phyloP scores from a whole-genome alignment of 352 stramenopile species.

The Globisporangium solare region DNA sequence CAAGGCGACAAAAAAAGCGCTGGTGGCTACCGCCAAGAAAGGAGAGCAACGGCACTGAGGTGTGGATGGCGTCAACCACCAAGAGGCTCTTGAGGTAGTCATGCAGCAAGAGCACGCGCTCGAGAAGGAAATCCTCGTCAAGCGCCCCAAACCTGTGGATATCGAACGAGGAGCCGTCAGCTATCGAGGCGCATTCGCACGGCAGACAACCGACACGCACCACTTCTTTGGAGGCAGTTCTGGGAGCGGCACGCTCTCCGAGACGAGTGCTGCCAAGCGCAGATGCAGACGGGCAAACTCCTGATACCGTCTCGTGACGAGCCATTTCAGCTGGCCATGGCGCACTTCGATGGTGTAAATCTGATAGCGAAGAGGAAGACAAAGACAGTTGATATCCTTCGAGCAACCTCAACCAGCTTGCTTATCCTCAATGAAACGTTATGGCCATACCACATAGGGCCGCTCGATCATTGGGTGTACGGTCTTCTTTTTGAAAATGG shows the following conservation, averaged over 20 bases:
- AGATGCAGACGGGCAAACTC: slow-evolving; percentile 40
- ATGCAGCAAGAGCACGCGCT: slow-evolving; percentile 30
- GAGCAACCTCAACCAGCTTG: too few species aligned
- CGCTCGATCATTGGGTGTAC: slow-evolving; percentile 37
- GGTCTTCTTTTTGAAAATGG: slow-evolving; percentile 29
- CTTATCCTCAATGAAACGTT: too few species aligned
- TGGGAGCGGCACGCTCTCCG: slow-evolving; percentile 16
- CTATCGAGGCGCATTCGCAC: background rate
- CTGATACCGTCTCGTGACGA: slow-evolving; percentile 37
- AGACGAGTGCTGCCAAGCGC: slow-evolving; percentile 13
- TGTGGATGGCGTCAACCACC: slow-evolving; percentile 30
- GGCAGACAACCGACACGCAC: slow-evolving; percentile 5
- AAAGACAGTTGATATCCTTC: too few species aligned
- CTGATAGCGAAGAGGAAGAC: slow-evolving; percentile 11
- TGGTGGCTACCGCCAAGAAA: slow-evolving; percentile 47
- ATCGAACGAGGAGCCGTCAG: background rate
- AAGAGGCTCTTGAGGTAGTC: slow-evolving; percentile 43
- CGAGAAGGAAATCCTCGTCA: slow-evolving; percentile 34
- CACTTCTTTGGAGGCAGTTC: slow-evolving; percentile 35
- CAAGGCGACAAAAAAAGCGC: background rate
- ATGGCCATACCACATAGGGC: slow-evolving; percentile 24
- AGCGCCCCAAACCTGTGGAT: slow-evolving; percentile 25
- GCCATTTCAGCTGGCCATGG: slow-evolving; percentile 36
- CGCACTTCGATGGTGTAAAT: slow-evolving; percentile 39
- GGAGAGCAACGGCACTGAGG: slow-evolving; percentile 39